Base-by-base conservation (phyloP, 495 filamentous ascomycete species). In the Apiosordaria backusii region DNA sequence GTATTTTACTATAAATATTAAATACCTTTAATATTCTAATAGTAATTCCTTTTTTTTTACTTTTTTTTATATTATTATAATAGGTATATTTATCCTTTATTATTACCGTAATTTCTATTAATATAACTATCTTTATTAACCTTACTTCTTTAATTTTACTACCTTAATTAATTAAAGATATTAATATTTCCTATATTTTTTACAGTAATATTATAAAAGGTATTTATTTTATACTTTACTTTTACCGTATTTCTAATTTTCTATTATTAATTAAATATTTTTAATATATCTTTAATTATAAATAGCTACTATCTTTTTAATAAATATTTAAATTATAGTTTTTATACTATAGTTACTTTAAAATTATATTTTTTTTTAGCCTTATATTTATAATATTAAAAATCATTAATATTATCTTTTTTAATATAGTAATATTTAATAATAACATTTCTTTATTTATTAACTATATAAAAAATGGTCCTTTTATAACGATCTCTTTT, bases 1-100 rank as follows among this genome's bases (percentile, higher is more conserved):
- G n/a, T 66, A n/a, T 21, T 61, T 66, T 15, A 45, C 45, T 5
- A 21, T 45, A 27, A 66, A 66, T 21, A 55, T 55, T 3, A 22
- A 21, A 45, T 65, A 55, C 26, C 63, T 35, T 6, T 29, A 5
- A 18, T 66, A 61, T 0, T 66, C 57, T 0, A 3, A 21, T 1
- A 40, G 57, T 4, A 66, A 19, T 13, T 6, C n/a, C 4, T 9
- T 22, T 27, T 15, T 45, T 57, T 52, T 23, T 18, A 1, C 0
- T 29, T n/a, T 50, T 50, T 7, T 50, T 61, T 50, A 16, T 4
- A 19, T 35, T 25, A 23, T 62, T 50, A 4, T 62, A 62, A 23
- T 62, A 61, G 0, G 4, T 0, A 4, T 21, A 61, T 1, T 21
- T 61, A 61, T 21, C 13, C 23, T 62, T 3, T 13, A 62, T 52